These are phyloP conservation scores for Saturnispora kantuleensis DNA, from an alignment of 805 yeast species.

Conservation along the genomic window DNA sequence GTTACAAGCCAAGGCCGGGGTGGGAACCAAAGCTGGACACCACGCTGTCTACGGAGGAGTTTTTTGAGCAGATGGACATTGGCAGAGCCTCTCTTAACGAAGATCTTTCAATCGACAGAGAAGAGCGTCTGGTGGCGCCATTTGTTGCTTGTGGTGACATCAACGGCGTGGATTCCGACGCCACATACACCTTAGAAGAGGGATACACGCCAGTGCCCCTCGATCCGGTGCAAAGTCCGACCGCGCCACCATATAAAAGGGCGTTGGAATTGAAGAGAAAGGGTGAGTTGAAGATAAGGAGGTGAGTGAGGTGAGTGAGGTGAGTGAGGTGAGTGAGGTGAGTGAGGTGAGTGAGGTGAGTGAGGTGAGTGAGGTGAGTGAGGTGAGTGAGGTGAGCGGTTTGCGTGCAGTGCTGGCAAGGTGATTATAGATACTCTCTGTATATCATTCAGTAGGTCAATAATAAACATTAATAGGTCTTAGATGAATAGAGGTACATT, in stretches of 20 bases:
- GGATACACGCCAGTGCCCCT: conserved; percentile 37
- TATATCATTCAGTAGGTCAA: no score
- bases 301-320: neutral
- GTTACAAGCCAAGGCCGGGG: conserved; percentile 71
- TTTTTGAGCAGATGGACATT: conserved; percentile 53
- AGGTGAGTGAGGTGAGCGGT: neutral
- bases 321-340: neutral
- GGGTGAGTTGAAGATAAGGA: conserved; percentile 38
- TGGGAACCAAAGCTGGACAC: conserved; percentile 63
- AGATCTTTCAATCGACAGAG: conserved; percentile 40
- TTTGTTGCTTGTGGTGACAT: conserved; percentile 94
- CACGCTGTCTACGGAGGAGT: conserved; percentile 63
- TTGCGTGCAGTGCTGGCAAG: neutral
- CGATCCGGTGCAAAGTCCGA: conserved; percentile 92
- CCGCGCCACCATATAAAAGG: conserved; percentile 92
- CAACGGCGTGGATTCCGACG: conserved; percentile 80
- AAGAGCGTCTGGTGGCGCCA: conserved; percentile 75
- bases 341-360: neutral
- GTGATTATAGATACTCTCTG: neutral
- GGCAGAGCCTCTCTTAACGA: conserved; percentile 43
- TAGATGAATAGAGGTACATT: no score
- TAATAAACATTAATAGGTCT: no score
- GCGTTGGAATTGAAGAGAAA: conserved; percentile 81
- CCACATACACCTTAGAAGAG: conserved; percentile 63
- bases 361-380: neutral